Base-by-base conservation (phyloP, 768 basidiomycete genomes). In the Lentinula boryana region DNA sequence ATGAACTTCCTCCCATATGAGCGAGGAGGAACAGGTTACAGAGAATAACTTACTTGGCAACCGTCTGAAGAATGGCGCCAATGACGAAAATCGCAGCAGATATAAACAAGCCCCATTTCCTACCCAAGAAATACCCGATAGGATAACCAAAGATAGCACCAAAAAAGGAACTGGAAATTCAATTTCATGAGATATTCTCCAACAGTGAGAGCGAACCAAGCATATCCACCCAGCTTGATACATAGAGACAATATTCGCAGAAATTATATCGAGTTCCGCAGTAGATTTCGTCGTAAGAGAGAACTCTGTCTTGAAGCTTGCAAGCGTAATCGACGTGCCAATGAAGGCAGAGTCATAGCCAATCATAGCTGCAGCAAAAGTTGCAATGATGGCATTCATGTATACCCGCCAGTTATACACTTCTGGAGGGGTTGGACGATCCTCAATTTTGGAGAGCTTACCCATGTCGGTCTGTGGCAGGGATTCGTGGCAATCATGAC, bases 301-400 rank as follows among this genome's bases (percentile, higher is more conserved):
- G 54, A 82, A 84, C 48, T 77, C 79, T 21, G 62, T 54, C 63
- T 80, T 75, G 73, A 82, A 83, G 32, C 75, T 75, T 1, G 65
- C 50, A 31, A 76, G 67, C 9, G 57, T 48, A 21, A 59, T 51
- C 5, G 58, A 59, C 31, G 49, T 59, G 23, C 58, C 58, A 31
- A 60, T 60, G 50, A 60, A 60, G 5, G 58, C 58, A 44, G 58
- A 60, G 60, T 54, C 67, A 18, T 62, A 75, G 66, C 76, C 76
- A 59, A 78, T 76, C 74, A 75, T 76, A 32, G 74, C 69, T 48
- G 76, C 76, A 6, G 74, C 78, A 58, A 72, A 76, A 4, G 76
- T 68, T 32, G 70, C 71, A 16, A 71, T 65, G 33, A 72, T 64
- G 18, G 75, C 69, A 27, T 71, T 71, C 18, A 69, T 56, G 53